Conservation (phyloP, 2,329 filamentous ascomycete species). For the Colletotrichum sp. region DNA sequence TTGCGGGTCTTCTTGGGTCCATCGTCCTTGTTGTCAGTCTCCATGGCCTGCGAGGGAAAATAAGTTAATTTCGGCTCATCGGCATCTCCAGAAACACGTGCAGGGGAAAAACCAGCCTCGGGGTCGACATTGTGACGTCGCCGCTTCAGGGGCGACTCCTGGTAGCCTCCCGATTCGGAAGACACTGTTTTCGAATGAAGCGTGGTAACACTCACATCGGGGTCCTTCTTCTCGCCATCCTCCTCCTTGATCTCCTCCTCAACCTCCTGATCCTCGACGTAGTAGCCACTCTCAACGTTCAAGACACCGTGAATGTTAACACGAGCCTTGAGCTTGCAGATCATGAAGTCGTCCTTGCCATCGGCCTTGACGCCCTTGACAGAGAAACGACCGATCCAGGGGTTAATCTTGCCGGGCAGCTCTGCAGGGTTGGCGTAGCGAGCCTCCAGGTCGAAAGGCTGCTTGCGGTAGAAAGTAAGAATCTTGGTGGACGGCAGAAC, state of each 20-base stretch:
- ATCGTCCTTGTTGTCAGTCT: slow-evolving; percentile 75
- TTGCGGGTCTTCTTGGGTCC: slow-evolving; percentile 89
- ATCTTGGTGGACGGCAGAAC: slow-evolving; percentile 99
- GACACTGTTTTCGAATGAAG: neutral
- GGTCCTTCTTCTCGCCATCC: slow-evolving; percentile 65
- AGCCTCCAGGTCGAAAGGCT: slow-evolving; percentile 95
- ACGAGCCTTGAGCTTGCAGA: slow-evolving; percentile 98
- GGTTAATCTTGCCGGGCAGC: slow-evolving; percentile 87
- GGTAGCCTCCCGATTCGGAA: neutral
- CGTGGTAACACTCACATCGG: slow-evolving; percentile 66
- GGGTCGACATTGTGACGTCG: neutral
- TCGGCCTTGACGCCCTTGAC: slow-evolving; percentile 97
- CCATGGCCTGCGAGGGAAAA: slow-evolving; percentile 70
- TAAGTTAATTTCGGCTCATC: slow-evolving; percentile 28
- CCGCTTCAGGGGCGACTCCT: slow-evolving; percentile 4
- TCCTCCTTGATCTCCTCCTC: slow-evolving; percentile 86
- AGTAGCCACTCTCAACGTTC: slow-evolving; percentile 97
- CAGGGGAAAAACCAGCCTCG: neutral
- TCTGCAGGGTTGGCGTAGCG: slow-evolving; percentile 86
- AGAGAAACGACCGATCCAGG: slow-evolving; percentile 97
- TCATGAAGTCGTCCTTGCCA: slow-evolving; percentile 96
- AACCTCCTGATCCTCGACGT: slow-evolving; percentile 95
- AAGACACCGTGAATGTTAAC: slow-evolving; percentile 96
- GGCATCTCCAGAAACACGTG: neutral
- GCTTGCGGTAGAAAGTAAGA: slow-evolving; percentile 98